Base-by-base conservation (phyloP, 148 eudicot species). In the Chenopodium suecicum region DNA sequence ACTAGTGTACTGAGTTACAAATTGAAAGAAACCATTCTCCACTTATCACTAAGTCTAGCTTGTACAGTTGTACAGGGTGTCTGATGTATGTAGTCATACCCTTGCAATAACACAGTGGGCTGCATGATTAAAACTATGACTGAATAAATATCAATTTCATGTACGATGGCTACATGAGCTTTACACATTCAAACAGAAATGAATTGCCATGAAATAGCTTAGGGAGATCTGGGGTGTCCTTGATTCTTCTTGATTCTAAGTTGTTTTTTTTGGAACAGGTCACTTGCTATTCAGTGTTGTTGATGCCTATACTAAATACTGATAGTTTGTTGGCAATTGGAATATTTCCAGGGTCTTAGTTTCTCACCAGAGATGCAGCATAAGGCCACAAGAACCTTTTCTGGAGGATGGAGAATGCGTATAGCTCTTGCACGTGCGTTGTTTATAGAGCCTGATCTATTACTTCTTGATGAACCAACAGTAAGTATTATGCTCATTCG, bases 331-430 rank as follows among this genome's bases (percentile, higher is more conserved):
- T 83, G 63, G 60, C 62, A 41, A 46, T 80, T 58, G 34, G 74
- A 77, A 64, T 37, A 75, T 65, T 78, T 87, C 76, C 87, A 97
- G 99, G 99, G 99, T 91, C 96, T 94, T 67, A 97, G 99, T 86
- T 97, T 97, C 90, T 72, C 99, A 65, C 86, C 95, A 76, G 99
- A 97, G 86, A 97, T 97, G 99, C 95, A 91, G 87, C 94, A 82
- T 79, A 91, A 77, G 80, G 83, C 99, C 66, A 97, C 99, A 64
- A 92, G 85, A 87, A 86, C 99, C 23, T 97, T 97, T 90, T 97
- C 98, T 81, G 99, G 99, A 85, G 99, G 99, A 82, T 97, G 99
- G 99, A 87, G 99, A 77, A 97, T 97, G 99, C 94, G 99, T 81
- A 90, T 97, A 85, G 99, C 99, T 77, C 99, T 97, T 82, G 99